Percentiles rank a stretch among this genome's conserved stretches.
phyloP scores from a whole-genome alignment of 1,284 basidiomycete species.

The Albatrellus sp. region DNA sequence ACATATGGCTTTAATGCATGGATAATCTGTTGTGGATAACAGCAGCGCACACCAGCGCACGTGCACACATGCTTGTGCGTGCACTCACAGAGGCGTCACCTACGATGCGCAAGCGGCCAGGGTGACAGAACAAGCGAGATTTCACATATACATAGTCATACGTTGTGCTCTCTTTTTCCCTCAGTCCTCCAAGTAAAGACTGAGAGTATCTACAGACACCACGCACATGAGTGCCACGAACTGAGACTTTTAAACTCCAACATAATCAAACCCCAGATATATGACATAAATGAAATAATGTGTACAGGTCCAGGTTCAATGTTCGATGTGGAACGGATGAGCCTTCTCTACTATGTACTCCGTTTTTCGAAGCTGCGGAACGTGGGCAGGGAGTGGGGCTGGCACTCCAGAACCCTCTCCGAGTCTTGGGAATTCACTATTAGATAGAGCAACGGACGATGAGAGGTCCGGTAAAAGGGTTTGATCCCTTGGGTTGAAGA shows the following conservation, averaged over 20 bases:
- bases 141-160: too few relatives aligned
- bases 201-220: too few relatives aligned
- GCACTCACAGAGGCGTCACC: too few relatives aligned
- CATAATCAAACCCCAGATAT: neutral
- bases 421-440: conserved; percentile 29
- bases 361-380: conserved; percentile 83
- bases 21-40: too few relatives aligned
- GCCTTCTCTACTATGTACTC: conserved; percentile 72
- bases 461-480: conserved; percentile 43
- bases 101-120: too few relatives aligned
- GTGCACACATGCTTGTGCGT: too few relatives aligned
- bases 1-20: conserved; percentile 16
- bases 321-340: conserved; percentile 24
- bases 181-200: too few relatives aligned
- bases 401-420: conserved; percentile 22
- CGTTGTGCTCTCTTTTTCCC: too few relatives aligned
- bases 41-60: too few relatives aligned
- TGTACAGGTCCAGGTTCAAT: conserved; percentile 39
- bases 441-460: conserved; percentile 22
- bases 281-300: conserved; percentile 7
- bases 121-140: too few relatives aligned
- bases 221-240: too few relatives aligned
- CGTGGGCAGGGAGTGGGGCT: conserved; percentile 43
- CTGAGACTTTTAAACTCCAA: too few relatives aligned
- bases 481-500: conserved; percentile 62